phyloP scores from a whole-genome alignment of 140 eudicot species.

The Anethum foeniculum region DNA sequence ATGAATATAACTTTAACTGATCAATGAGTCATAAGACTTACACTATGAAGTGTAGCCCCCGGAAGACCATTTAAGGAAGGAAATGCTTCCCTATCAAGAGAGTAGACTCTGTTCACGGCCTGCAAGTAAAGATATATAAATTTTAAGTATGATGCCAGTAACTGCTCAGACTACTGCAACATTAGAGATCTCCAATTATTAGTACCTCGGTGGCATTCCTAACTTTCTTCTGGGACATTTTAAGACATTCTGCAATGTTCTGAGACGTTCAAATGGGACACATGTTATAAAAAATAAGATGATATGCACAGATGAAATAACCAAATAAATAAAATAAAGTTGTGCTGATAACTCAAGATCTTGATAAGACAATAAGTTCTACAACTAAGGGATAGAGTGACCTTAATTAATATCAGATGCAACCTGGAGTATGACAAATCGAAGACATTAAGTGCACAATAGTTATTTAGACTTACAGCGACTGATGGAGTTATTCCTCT shows the following conservation, averaged over 20 bases:
- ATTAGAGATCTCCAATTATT: slow-evolving; percentile 8
- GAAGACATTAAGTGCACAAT: background rate
- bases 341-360: background rate
- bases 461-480: slow-evolving; percentile 44
- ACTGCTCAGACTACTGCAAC: background rate
- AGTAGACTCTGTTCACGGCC: slow-evolving; percentile 78
- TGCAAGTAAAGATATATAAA: slow-evolving; percentile 17
- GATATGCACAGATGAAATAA: background rate
- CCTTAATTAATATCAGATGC: background rate
- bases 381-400: background rate
- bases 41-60: slow-evolving; percentile 87
- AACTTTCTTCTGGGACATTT: slow-evolving; percentile 87
- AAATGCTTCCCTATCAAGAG: slow-evolving; percentile 89
- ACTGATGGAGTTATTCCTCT: slow-evolving; percentile 83
- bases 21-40: slow-evolving; percentile 27
- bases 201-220: slow-evolving; percentile 92
- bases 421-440: background rate
- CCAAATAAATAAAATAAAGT: background rate
- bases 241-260: slow-evolving; percentile 74
- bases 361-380: slow-evolving; percentile 7
- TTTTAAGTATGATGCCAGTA: slow-evolving; percentile 10
- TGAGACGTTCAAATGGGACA: slow-evolving; percentile 23
- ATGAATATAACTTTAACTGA: background rate
- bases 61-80: slow-evolving; percentile 87
- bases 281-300: slow-evolving; percentile 4